Base-by-base conservation (phyloP, 1,139 yeast species). In the Pneumocystis sp. region DNA sequence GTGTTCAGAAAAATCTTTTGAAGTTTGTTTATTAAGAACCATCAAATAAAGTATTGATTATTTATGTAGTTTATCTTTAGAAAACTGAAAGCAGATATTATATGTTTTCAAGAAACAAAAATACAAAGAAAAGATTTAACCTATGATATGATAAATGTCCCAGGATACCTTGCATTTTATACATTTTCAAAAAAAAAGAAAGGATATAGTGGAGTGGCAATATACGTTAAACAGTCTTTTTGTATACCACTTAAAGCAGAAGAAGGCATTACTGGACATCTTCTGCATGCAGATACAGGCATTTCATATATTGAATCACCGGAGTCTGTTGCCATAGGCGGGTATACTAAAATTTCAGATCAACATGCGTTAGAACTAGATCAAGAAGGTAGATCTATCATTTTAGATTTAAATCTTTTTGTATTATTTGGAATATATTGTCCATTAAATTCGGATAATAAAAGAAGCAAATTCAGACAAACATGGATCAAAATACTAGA, bases 181-280 rank as follows among this genome's bases (percentile, higher is more conserved):
- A 79, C 95, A 0, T 76, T 89, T 29, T 96, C 97, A 0, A 73
- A 62, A 10, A 66, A 62, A 45, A 76, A 74, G 63, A 87, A 85
- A 72, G 97, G 97, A 0, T 93, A 93, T 73, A 83, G 95, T 68
- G 98, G 98, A 0, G 97, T 93, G 1, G 96, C 91, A 0, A 81
- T 93, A 1, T 91, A 89, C 75, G 83, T 91, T 1, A 77, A 90
- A 34, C 67, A 69, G 73, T 68, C n/a, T 69, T 81, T 45, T 71
- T 74, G 69, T 71, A 73, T 44, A 71, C 79, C 80, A 1, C 88
- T 89, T 1, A 83, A 81, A 69, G 96, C 95, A 0, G 98, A 93
- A 74, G 96, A 91, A 73, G 98, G 98, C 0, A 76, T 93, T 15
- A 87, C 96, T 0, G 98, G 97, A 0, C 77, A 78, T 68, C 74